Percentiles rank a stretch among this genome's conserved stretches.
Conservation (phyloP, 495 filamentous ascomycete genomes). For the Rusavskia elegans region DNA sequence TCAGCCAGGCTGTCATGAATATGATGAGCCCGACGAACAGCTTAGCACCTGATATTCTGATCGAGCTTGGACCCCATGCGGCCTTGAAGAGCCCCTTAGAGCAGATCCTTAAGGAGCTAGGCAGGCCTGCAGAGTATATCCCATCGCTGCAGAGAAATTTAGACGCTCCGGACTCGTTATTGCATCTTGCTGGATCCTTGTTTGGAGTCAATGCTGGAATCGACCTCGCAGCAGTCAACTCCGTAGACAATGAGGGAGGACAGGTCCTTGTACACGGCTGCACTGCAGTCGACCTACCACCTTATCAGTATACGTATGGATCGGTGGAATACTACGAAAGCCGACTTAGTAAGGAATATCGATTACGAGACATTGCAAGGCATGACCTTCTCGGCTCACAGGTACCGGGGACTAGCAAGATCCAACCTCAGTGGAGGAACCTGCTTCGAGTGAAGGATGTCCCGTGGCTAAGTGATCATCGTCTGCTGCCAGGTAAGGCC, state of each 20-base stretch:
- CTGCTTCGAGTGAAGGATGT: conserved; percentile 13
- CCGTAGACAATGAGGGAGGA: neutral
- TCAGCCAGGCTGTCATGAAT: conserved; percentile 11
- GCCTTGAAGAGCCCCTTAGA: conserved; percentile 42
- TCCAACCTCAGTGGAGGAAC: conserved; percentile 23
- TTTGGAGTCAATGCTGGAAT: neutral
- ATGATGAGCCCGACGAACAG: neutral
- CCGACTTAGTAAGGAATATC: conserved; percentile 14
- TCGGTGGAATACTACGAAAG: conserved; percentile 10
- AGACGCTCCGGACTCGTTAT: conserved; percentile 8
- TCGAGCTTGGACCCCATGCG: conserved; percentile 48
- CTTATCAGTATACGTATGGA: neutral
- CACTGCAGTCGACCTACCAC: conserved; percentile 1
- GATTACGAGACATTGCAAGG: conserved; percentile 11
- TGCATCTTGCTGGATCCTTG: neutral
- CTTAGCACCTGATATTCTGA: conserved; percentile 12
- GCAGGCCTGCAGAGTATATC: neutral
- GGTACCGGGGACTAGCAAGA: conserved; percentile 7
- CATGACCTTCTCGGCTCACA: conserved; percentile 22
- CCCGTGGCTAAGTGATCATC: conserved; percentile 13
- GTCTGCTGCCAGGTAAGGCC: conserved; percentile 1
- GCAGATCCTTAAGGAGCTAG: conserved; percentile 29
- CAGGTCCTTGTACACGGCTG: neutral
- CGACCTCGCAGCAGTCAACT: neutral
- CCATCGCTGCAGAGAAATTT: conserved; percentile 14